phyloP scores from a whole-genome alignment of 257 asterid genomes.

The Solanum paucissectum region DNA sequence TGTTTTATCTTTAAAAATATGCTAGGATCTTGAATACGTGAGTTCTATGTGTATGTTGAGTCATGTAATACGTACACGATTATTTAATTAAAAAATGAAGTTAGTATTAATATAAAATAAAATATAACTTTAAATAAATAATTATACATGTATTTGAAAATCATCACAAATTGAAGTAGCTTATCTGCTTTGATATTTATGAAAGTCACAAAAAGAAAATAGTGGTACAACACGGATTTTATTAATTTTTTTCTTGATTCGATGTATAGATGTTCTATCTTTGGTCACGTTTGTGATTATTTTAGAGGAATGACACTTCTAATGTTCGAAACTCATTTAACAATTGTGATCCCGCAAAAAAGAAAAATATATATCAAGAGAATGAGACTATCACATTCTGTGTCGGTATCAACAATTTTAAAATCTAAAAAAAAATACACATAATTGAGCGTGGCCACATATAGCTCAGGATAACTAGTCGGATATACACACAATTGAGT shows the following conservation, averaged over 20 bases:
- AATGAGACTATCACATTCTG: background rate
- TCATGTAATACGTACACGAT: no score
- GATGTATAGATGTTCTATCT: background rate
- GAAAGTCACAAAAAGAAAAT: background rate
- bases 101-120: no score
- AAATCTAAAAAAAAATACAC: no score
- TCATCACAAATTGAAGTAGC: background rate
- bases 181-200: background rate
- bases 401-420: background rate
- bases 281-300: background rate
- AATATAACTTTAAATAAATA: no score
- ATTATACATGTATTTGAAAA: background rate
- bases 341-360: background rate
- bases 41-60: no score
- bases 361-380: no score
- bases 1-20: no score
- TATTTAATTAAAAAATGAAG: no score
- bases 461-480: no score
- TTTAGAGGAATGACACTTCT: background rate
- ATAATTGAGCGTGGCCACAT: no score
- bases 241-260: background rate
- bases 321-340: background rate
- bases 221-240: background rate
- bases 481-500: no score
- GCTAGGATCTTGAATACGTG: no score